phyloP scores from a whole-genome alignment of 23 red algal genomes.

The Porphyridium purpureum region DNA sequence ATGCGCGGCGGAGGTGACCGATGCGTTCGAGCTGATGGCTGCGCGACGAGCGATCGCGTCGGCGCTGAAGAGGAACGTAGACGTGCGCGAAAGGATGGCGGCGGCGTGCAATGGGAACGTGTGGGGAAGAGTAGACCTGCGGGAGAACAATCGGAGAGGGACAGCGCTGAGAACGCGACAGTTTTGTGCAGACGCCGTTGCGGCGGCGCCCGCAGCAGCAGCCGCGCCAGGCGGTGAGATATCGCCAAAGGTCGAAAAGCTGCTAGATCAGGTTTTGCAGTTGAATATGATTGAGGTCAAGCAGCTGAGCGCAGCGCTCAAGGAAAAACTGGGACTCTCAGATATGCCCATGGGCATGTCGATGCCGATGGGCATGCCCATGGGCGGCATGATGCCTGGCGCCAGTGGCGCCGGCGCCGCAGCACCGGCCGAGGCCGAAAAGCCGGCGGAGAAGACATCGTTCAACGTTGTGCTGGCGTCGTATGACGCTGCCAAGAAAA shows the following conservation, averaged over 20 bases:
- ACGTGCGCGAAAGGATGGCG: no score
- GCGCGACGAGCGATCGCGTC: no score
- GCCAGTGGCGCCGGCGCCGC: conserved; percentile 2
- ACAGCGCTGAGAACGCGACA: no score
- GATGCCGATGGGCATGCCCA: conserved; percentile 50
- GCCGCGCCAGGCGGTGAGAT: no score
- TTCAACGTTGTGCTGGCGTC: conserved; percentile 80
- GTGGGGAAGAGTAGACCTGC: no score
- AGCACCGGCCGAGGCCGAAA: conserved; percentile 22
- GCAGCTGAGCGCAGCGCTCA: conserved; percentile 60
- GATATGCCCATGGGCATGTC: conserved; percentile 39
- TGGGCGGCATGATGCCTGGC: conserved; percentile 9
- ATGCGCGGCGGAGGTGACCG: no score
- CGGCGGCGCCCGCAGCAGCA: no score
- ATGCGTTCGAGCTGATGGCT: no score
- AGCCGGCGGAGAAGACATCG: conserved; percentile 69
- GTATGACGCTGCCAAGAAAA: conserved; percentile 96
- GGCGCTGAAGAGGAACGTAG: no score
- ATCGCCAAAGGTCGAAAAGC: conserved; percentile 28
- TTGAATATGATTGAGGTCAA: conserved; percentile 95
- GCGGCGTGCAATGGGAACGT: no score
- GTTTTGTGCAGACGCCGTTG: no score
- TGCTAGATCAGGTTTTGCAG: conserved; percentile 52
- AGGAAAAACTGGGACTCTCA: conserved; percentile 3
- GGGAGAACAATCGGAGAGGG: no score